These are phyloP conservation scores for Polygonum aviculare DNA, from an alignment of 148 eudicot genomes.

Conservation along the genomic window DNA sequence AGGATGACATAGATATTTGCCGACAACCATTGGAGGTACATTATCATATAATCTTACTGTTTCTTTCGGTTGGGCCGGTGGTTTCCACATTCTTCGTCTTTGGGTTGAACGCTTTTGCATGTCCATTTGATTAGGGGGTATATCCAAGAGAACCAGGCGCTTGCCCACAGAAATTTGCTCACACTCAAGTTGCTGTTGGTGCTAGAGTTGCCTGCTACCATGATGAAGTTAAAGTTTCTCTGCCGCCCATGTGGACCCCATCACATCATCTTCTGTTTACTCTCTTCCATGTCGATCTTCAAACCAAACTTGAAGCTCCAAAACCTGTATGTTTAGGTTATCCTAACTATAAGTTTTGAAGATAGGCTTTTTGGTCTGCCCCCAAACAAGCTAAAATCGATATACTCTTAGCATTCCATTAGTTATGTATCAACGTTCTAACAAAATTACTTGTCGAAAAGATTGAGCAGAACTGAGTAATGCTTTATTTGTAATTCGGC, in stretches of 20 bases:
- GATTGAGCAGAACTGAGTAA: too few relatives aligned
- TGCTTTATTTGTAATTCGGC: neutral
- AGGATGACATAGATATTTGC: conserved; percentile 86
- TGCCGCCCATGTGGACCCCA: conserved; percentile 91
- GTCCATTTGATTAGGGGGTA: conserved; percentile 48
- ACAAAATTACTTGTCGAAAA: too few relatives aligned
- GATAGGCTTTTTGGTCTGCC: neutral
- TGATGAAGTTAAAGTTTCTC: conserved; percentile 90
- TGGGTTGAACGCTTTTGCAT: neutral
- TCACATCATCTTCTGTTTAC: conserved; percentile 92
- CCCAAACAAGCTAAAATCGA: neutral
- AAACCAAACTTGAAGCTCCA: conserved; percentile 94
- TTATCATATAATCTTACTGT: neutral
- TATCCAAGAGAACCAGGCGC: conserved; percentile 85
- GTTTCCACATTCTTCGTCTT: conserved; percentile 1
- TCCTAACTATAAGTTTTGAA: neutral
- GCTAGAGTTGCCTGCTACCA: conserved; percentile 90
- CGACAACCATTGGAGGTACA: conserved; percentile 84
- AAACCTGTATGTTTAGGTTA: conserved; percentile 56
- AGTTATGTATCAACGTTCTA: too few relatives aligned
- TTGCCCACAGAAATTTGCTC: conserved; percentile 67
- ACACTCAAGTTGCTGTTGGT: conserved; percentile 92
- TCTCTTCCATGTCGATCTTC: conserved; percentile 93
- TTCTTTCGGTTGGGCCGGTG: neutral
- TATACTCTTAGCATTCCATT: neutral